A percentile compares a stretch with the other conserved stretches of the same genome.
Evolutionary conservation across 169 alveolate genomes (phyloP).

Genomic region (Condylostoma magnum): DNA sequence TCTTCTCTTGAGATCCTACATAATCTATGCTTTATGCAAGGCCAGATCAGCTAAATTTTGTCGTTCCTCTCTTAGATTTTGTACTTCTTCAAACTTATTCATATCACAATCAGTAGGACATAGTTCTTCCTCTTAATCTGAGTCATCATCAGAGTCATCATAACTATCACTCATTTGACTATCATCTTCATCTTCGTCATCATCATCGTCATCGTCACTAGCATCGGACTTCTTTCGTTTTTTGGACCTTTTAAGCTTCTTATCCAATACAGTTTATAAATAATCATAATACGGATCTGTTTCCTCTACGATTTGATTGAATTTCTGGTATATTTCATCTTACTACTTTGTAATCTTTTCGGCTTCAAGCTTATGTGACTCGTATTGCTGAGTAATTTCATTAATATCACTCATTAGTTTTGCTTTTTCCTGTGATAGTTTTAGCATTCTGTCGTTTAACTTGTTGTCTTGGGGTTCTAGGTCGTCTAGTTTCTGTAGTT

Average conservation of each 20-base stretch:
- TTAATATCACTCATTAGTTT: constrained; percentile 61
- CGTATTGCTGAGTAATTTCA: constrained; percentile 46
- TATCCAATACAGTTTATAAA: constrained; percentile 54
- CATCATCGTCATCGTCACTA: constrained; percentile 57
- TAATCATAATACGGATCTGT: constrained; percentile 33
- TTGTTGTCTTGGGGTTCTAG: constrained; percentile 80
- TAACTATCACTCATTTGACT: constrained; percentile 58
- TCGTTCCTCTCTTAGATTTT: constrained; percentile 59
- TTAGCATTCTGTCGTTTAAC: constrained; percentile 44
- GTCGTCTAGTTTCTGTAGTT: constrained; percentile 67
- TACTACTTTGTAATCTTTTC: constrained; percentile 53
- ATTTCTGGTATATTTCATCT: constrained; percentile 50
- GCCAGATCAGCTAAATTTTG: constrained; percentile 68
- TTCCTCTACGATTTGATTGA: constrained; percentile 53
- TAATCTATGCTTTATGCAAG: constrained; percentile 57
- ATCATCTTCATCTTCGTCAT: constrained; percentile 64
- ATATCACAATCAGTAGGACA: constrained; percentile 48
- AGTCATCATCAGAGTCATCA: constrained; percentile 75
- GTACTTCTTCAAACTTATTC: constrained; percentile 40
- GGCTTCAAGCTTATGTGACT: constrained; percentile 39
- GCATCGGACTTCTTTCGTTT: constrained; percentile 41
- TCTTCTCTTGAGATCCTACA: constrained; percentile 69
- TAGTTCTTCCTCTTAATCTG: constrained; percentile 52
- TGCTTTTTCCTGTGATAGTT: constrained; percentile 70
- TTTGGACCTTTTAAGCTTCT: constrained; percentile 50